A percentile compares a stretch with the other conserved stretches of the same genome.
phyloP scores from a whole-genome alignment of 1,284 basidiomycete species.

The Sanghuangporus weigelae region DNA sequence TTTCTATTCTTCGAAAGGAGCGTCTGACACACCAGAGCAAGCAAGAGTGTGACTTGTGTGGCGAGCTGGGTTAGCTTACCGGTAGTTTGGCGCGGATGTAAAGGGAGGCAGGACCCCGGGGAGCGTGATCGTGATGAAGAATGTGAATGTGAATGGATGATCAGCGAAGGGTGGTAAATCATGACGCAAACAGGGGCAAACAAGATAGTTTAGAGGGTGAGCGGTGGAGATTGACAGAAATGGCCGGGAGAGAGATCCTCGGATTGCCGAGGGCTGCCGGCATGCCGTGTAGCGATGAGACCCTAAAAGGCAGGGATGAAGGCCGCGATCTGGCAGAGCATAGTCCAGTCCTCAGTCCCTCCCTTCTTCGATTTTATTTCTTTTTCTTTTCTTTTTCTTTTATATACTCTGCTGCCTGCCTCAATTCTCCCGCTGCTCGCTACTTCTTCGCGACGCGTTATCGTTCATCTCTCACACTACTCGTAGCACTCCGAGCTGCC shows the following conservation, averaged over 20 bases:
- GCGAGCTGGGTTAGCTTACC: constrained; percentile 1
- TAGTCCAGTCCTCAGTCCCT: background rate
- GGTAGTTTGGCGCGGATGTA: background rate
- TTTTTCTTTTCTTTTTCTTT: constrained; percentile 20
- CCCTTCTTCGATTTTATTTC: background rate
- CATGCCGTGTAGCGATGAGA: background rate
- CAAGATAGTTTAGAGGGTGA: background rate
- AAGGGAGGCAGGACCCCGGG: constrained; percentile 12
- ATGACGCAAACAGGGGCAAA: background rate
- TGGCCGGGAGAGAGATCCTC: constrained; percentile 15
- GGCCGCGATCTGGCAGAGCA: background rate
- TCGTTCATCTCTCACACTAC: background rate
- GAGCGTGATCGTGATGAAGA: constrained; percentile 2
- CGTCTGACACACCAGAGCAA: background rate
- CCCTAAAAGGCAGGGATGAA: background rate
- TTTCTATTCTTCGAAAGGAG: background rate
- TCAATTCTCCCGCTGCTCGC: background rate
- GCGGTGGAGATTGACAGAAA: constrained; percentile 14
- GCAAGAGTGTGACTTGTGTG: background rate
- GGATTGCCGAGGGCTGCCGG: constrained; percentile 15
- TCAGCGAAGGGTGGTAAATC: constrained; percentile 8
- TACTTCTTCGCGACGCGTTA: background rate
- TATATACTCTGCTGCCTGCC: constrained; percentile 20
- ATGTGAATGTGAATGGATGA: background rate
- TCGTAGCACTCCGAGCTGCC: background rate